phyloP scores from a whole-genome alignment of 345 rosid species.

The Aurinia saxatilis region DNA sequence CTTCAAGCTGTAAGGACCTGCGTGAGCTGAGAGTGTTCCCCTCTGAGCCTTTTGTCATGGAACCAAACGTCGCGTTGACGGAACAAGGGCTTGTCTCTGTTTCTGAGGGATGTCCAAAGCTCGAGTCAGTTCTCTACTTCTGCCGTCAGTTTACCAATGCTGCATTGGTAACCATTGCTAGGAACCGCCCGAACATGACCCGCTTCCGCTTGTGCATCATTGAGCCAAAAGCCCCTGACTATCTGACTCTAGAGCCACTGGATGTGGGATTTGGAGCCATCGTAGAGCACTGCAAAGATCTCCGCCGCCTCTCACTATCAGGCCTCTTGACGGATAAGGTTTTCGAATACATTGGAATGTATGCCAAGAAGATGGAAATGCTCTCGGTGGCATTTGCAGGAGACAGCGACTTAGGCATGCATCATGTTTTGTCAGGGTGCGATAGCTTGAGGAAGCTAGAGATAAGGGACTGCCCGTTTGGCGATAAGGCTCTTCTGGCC shows the following conservation, averaged over 20 bases:
- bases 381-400: conserved; percentile 96
- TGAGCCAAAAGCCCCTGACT: conserved; percentile 73
- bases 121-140: conserved; percentile 81
- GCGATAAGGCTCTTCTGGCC: conserved; percentile 86
- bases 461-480: conserved; percentile 92
- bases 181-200: conserved; percentile 71
- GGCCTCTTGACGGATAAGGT: conserved; percentile 85
- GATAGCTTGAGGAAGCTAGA: conserved; percentile 81
- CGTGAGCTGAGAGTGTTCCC: conserved; percentile 90
- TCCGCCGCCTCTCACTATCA: conserved; percentile 81
- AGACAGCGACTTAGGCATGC: conserved; percentile 82
- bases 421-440: conserved; percentile 84
- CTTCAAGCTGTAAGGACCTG: conserved; percentile 70
- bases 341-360: conserved; percentile 76
- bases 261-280: conserved; percentile 96
- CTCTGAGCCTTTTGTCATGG: conserved; percentile 64
- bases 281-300: conserved; percentile 81
- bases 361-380: conserved; percentile 90
- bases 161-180: conserved; percentile 73
- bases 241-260: conserved; percentile 66
- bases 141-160: conserved; percentile 86
- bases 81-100: conserved; percentile 83
- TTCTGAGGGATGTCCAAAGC: conserved; percentile 81
- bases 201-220: conserved; percentile 93
- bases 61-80: conserved; percentile 64